A percentile compares a stretch with the other conserved stretches of the same genome.
phyloP scores from a whole-genome alignment of 2,329 filamentous ascomycete species.

The Trichoderma arundinaceum region DNA sequence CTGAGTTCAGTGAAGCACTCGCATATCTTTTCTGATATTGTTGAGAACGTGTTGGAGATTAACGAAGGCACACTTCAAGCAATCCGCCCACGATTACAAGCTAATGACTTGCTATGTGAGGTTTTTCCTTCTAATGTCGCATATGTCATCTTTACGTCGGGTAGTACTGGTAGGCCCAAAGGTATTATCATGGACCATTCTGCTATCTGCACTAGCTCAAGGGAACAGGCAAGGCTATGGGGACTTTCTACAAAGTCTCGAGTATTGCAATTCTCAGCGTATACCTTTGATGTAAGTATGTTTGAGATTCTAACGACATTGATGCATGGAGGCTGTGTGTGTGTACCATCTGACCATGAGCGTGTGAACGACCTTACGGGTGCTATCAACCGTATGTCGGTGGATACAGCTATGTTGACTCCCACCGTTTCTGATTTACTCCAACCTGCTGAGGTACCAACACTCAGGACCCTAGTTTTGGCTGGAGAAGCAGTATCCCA shows the following conservation, averaged over 20 bases:
- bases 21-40: no score
- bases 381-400: background rate
- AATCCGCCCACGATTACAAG: no score
- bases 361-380: background rate
- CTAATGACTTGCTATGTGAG: no score
- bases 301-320: slow-evolving; percentile 33
- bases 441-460: background rate
- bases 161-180: slow-evolving; percentile 27
- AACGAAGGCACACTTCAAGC: no score
- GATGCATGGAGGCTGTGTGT: slow-evolving; percentile 33
- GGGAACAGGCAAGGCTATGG: background rate
- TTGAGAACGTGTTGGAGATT: no score
- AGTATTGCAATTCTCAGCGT: slow-evolving; percentile 33
- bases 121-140: background rate
- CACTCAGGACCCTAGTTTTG: background rate
- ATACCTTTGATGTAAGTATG: slow-evolving; percentile 33
- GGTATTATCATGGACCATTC: slow-evolving; percentile 20
- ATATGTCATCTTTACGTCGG: slow-evolving; percentile 30
- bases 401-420: background rate
- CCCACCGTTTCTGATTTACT: background rate
- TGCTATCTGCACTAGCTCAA: slow-evolving; percentile 3
- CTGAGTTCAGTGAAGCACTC: no score
- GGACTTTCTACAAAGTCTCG: slow-evolving; percentile 1
- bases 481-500: background rate
- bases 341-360: slow-evolving; percentile 32